Percentiles rank a stretch among this genome's conserved stretches.
These are phyloP conservation scores for Seiridium unicorne DNA, from an alignment of 2,329 filamentous ascomycete species.

Conservation along the genomic window DNA sequence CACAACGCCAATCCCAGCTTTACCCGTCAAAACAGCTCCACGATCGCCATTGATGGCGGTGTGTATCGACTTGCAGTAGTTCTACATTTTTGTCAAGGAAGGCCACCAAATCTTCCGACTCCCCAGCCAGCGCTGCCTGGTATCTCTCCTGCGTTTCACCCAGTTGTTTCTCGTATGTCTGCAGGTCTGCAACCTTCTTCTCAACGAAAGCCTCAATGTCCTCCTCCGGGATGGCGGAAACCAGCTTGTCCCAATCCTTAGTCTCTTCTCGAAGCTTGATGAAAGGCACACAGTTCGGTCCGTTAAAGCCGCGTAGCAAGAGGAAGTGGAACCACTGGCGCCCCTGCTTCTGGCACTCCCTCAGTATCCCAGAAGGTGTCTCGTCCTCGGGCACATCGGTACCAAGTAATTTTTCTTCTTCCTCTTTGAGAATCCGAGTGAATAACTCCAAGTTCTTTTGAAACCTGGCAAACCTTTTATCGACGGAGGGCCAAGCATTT, in stretches of 20 bases:
- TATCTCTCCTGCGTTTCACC: not conserved
- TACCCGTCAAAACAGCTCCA: not conserved
- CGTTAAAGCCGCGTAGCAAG: not conserved
- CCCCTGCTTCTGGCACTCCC: not conserved
- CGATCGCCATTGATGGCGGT: not conserved
- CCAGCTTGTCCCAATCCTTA: not conserved
- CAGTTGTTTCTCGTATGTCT: not conserved
- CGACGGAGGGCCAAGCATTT: not conserved
- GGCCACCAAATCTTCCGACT: not conserved
- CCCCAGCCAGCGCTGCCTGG: not conserved
- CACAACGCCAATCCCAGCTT: not conserved
- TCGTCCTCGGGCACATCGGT: not conserved
- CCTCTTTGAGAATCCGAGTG: not conserved
- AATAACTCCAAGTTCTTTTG: not conserved
- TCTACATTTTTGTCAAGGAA: not conserved
- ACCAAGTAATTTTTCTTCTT: not conserved
- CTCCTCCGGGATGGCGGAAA: not conserved
- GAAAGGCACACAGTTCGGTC: not conserved
- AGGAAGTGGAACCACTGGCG: not conserved
- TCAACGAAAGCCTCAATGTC: constrained; percentile 1
- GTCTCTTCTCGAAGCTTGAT: not conserved
- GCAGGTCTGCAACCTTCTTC: not conserved
- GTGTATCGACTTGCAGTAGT: not conserved
- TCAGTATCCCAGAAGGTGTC: not conserved
- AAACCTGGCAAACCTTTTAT: not conserved